A percentile compares a stretch with the other conserved stretches of the same genome.
Evolutionary conservation across 495 filamentous ascomycete species (phyloP).

Genomic region (Talaromyces ruber): DNA sequence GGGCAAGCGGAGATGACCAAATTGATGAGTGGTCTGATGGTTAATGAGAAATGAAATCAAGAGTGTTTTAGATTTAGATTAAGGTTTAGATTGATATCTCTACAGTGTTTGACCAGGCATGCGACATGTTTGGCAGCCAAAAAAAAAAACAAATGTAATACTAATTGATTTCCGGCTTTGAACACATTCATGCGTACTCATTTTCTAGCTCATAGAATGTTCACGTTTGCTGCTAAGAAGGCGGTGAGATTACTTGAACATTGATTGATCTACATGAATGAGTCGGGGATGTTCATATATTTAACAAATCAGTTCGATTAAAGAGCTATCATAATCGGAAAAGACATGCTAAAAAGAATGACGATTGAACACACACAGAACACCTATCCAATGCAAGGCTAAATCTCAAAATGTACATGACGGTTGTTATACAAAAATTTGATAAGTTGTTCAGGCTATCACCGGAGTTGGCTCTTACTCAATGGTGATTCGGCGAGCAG

Average conservation of each 20-base stretch:
- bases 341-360: background rate
- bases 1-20: background rate
- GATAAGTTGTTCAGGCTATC: background rate
- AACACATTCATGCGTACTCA: background rate
- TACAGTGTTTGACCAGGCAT: background rate
- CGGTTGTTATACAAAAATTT: background rate
- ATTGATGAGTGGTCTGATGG: background rate
- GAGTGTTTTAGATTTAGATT: background rate
- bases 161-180: background rate
- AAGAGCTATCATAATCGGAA: background rate
- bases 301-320: background rate
- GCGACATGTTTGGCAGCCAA: background rate
- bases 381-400: background rate
- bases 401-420: background rate
- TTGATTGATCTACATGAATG: background rate
- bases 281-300: background rate
- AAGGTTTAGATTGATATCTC: background rate
- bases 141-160: background rate
- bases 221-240: background rate
- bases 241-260: background rate
- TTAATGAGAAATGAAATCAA: background rate
- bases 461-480: slow-evolving; percentile 28
- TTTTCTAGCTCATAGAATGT: background rate
- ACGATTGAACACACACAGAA: background rate
- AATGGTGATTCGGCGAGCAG: slow-evolving; percentile 48